Base-by-base conservation (phyloP, 805 yeast species). In the Kregervanrija delftensis region DNA sequence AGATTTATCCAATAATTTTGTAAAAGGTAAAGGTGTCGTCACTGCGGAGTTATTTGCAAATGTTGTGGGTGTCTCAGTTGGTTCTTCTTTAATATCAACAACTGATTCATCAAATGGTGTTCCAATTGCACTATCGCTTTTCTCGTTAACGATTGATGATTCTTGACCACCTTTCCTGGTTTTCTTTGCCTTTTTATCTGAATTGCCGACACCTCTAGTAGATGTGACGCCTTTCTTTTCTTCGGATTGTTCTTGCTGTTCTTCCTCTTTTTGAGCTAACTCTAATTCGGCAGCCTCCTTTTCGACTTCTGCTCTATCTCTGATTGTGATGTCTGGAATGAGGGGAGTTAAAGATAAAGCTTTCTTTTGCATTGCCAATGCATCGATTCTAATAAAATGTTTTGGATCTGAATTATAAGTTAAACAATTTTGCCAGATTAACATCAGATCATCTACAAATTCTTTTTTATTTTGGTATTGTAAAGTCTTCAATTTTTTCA, bases 341-440 rank as follows among this genome's bases (percentile, higher is more conserved):
- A 87, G 67, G 0, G 96, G 96, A 5, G 79, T 74, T 42, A 93
- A 69, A 39, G 80, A 73, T 42, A 79, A 60, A 0, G 98, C 81
- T 59, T 86, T 87, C 64, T 88, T 88, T 55, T 89, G 95, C 99
- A 93, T 95, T 2, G 97, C 96, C 40, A 86, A 65, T 0, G 99
- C 99, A 66, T 93, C 97, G 0, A 80, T 86, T 40, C 99, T 72
- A 38, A 93, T 62, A 53, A 86, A 91, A 63, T 93, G 98, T 47
- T 81, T 83, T 2, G 99, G 98, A 57, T 93, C 98, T 0, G 96
- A 83, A 62, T 93, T 93, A 62, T 88, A 93, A 1, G 90, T 79
- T 46, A 95, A 67, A 61, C 99, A 93, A 63, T 93, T 93, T 49
- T 81, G 79, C 99, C 99, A 93, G 30, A 93, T 93, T 42, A 95